These are phyloP conservation scores for Beauveria australis DNA, from an alignment of 2,329 filamentous ascomycete genomes.

Conservation along the genomic window DNA sequence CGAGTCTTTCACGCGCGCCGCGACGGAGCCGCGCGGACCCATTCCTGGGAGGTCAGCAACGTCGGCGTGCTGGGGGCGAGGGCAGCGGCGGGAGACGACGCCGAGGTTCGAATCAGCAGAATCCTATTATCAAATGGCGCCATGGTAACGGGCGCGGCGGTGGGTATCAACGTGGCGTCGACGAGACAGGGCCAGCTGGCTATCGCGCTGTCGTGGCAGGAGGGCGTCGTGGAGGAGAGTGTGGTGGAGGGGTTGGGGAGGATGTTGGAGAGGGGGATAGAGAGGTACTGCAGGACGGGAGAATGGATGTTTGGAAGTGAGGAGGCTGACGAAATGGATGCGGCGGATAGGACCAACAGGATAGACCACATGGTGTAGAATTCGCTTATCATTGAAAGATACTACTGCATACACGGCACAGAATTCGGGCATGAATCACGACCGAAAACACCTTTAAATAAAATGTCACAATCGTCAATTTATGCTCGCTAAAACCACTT, in stretches of 20 bases:
- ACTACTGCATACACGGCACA: too few species aligned
- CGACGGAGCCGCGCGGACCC: slow-evolving; percentile 32
- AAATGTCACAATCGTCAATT: too few species aligned
- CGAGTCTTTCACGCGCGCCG: slow-evolving; percentile 30
- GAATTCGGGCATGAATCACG: too few species aligned
- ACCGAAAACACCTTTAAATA: too few species aligned
- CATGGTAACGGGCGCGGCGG: slow-evolving; percentile 32
- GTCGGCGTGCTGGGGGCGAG: slow-evolving; percentile 31
- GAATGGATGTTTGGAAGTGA: background rate
- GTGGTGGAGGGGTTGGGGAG: slow-evolving; percentile 28
- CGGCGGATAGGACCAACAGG: too few species aligned
- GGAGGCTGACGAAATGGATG: too few species aligned
- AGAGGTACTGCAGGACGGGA: slow-evolving; percentile 19
- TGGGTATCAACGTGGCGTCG: slow-evolving; percentile 40
- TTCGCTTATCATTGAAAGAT: too few species aligned
- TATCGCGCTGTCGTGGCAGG: slow-evolving; percentile 40
- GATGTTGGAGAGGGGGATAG: slow-evolving; percentile 28
- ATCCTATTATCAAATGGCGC: slow-evolving; percentile 43
- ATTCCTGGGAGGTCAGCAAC: slow-evolving; percentile 46
- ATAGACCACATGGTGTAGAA: too few species aligned
- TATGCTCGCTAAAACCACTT: too few species aligned
- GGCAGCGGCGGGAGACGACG: background rate
- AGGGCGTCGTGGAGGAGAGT: slow-evolving; percentile 30
- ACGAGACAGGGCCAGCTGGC: slow-evolving; percentile 32
- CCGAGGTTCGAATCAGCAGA: slow-evolving; percentile 26